Evolutionary conservation across 1,284 basidiomycete genomes (phyloP).

Genomic region (Inonotus obliquus): DNA sequence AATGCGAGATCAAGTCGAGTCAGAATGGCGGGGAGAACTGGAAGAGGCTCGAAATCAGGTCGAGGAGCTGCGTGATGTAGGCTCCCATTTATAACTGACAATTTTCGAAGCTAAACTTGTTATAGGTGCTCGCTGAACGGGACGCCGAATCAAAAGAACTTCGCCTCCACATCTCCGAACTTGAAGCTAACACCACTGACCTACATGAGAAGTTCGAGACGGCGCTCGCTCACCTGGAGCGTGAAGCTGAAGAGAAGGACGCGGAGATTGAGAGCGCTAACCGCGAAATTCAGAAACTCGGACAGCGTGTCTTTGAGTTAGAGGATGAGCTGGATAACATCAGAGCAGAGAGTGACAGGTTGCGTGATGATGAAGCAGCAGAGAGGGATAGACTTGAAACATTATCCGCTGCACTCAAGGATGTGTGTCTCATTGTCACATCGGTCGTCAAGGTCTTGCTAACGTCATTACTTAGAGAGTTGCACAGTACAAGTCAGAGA

Average conservation of each 20-base stretch:
- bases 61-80: slow-evolving; percentile 72
- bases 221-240: slow-evolving; percentile 66
- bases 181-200: slow-evolving; percentile 66
- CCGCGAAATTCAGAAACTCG: slow-evolving; percentile 69
- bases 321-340: slow-evolving; percentile 56
- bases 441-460: slow-evolving; percentile 1
- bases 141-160: slow-evolving; percentile 72
- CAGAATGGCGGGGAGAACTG: slow-evolving; percentile 75
- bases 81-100: slow-evolving; percentile 23
- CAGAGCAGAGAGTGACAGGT: slow-evolving; percentile 43
- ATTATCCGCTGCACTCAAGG: slow-evolving; percentile 70
- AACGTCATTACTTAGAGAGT: slow-evolving; percentile 51
- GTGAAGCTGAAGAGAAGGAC: slow-evolving; percentile 67
- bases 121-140: slow-evolving; percentile 65
- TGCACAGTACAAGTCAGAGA: slow-evolving; percentile 49
- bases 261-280: slow-evolving; percentile 64
- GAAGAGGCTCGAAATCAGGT: slow-evolving; percentile 66
- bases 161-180: slow-evolving; percentile 62
- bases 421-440: slow-evolving; percentile 41
- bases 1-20: slow-evolving; percentile 64
- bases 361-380: slow-evolving; percentile 58
- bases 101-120: slow-evolving; percentile 6
- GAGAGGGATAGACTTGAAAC: slow-evolving; percentile 72
- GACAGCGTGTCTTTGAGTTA: slow-evolving; percentile 57
- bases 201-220: slow-evolving; percentile 71